Conservation (phyloP, 352 stramenopile species). For the Globisporangium alternatum region DNA sequence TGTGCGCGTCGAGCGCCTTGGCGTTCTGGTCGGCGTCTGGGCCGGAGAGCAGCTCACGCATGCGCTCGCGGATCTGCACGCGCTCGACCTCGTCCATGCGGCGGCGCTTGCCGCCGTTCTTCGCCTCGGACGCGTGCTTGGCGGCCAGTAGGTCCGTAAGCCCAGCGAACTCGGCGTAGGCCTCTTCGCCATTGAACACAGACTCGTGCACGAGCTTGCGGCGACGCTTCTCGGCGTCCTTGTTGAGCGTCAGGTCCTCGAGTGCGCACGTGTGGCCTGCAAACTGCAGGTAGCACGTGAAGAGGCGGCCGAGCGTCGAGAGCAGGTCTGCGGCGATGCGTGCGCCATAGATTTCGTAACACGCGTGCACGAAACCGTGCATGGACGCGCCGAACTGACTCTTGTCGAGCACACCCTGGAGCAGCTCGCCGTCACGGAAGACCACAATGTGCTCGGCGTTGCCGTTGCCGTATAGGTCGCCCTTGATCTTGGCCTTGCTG, state of each 20-base stretch:
- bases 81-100: constrained; percentile 85
- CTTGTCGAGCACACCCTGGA: constrained; percentile 99
- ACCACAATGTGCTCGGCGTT: constrained; percentile 97
- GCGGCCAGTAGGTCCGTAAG: constrained; percentile 61
- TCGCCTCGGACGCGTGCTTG: constrained; percentile 51
- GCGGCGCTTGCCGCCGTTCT: constrained; percentile 54
- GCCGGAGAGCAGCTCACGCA: constrained; percentile 70
- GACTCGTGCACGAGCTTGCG: constrained; percentile 87
- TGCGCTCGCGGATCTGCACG: constrained; percentile 64
- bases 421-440: constrained; percentile 94
- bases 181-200: constrained; percentile 75
- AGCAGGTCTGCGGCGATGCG: constrained; percentile 82
- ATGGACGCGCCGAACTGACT: constrained; percentile 97
- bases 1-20: constrained; percentile 83
- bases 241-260: constrained; percentile 98
- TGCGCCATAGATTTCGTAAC: constrained; percentile 91
- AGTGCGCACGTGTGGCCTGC: constrained; percentile 98
- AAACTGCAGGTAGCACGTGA: constrained; percentile 98
- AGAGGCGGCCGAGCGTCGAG: constrained; percentile 88
- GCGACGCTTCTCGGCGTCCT: constrained; percentile 89
- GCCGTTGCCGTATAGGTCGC: constrained; percentile 91
- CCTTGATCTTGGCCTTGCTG: constrained; percentile 97
- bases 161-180: constrained; percentile 83
- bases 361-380: constrained; percentile 97
- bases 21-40: constrained; percentile 72